These are phyloP conservation scores for Aureoboletus auriporus DNA, from an alignment of 768 basidiomycete genomes.

Conservation along the genomic window DNA sequence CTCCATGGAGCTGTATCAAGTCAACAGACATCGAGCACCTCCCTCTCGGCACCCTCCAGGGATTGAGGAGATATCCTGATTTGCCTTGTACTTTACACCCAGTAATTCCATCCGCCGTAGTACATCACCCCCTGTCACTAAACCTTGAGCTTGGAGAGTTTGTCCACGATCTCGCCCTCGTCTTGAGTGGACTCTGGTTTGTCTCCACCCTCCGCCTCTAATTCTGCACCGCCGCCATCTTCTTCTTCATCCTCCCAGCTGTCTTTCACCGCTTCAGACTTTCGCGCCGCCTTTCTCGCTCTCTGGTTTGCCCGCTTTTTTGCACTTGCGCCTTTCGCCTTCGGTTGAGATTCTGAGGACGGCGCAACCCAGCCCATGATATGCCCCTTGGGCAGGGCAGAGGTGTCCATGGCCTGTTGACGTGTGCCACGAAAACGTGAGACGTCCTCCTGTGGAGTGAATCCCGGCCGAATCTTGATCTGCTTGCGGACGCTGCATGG, in stretches of 20 bases:
- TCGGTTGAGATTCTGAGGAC: conserved; percentile 36
- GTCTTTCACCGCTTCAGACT: conserved; percentile 58
- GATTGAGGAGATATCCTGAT: conserved; percentile 11
- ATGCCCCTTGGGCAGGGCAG: conserved; percentile 68
- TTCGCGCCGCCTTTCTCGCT: conserved; percentile 59
- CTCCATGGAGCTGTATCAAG: conserved; percentile 58
- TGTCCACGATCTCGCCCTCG: conserved; percentile 38
- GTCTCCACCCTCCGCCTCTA: conserved; percentile 16
- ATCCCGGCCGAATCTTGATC: conserved; percentile 86
- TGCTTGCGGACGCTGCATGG: conserved; percentile 75
- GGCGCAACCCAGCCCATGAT: conserved; percentile 79
- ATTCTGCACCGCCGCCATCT: conserved; percentile 24
- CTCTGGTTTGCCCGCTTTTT: conserved; percentile 78
- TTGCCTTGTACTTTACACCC: conserved; percentile 12
- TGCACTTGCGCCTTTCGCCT: conserved; percentile 44
- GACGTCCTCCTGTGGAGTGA: conserved; percentile 92
- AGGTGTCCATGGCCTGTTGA: conserved; percentile 68
- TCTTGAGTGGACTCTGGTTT: conserved; percentile 13
- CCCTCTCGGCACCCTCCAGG: neutral
- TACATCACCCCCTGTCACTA: conserved; percentile 32
- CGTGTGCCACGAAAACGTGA: conserved; percentile 78
- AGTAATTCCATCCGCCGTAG: conserved; percentile 7
- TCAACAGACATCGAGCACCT: conserved; percentile 33
- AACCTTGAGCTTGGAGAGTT: conserved; percentile 57
- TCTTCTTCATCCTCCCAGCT: conserved; percentile 78